Evolutionary conservation across 345 rosid species (phyloP).

Genomic region (Aquilaria yunnanensis): DNA sequence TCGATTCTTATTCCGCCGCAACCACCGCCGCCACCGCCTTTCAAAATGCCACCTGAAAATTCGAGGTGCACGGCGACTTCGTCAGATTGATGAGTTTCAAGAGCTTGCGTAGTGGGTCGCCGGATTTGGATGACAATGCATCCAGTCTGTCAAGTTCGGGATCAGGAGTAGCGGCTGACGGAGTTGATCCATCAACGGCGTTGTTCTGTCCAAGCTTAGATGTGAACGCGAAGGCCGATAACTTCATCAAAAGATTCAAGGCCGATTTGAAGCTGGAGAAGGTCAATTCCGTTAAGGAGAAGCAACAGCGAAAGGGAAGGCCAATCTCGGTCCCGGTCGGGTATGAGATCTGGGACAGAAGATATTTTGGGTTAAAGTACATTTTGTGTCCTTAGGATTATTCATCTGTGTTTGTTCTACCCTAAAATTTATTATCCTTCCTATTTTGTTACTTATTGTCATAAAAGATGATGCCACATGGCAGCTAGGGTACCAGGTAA

Average conservation of each 20-base stretch:
- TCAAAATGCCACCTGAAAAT: slow-evolving; percentile 59
- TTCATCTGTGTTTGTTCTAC: no score
- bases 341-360: no score
- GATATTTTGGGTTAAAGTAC: no score
- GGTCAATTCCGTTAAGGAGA: slow-evolving; percentile 46
- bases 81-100: slow-evolving; percentile 47
- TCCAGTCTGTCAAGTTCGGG: slow-evolving; percentile 17
- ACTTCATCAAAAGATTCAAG: no score
- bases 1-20: slow-evolving; percentile 41
- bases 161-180: slow-evolving; percentile 13
- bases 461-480: no score
- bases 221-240: slow-evolving; percentile 24
- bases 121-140: slow-evolving; percentile 39
- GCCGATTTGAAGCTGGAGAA: slow-evolving; percentile 31
- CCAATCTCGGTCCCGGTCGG: slow-evolving; percentile 52
- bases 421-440: no score
- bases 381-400: no score
- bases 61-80: slow-evolving; percentile 8
- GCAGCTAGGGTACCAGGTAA: no score
- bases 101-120: slow-evolving; percentile 44
- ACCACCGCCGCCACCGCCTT: slow-evolving; percentile 89
- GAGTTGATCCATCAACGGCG: slow-evolving; percentile 7
- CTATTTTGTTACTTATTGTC: no score
- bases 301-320: slow-evolving; percentile 18
- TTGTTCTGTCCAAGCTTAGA: slow-evolving; percentile 81